phyloP scores from a whole-genome alignment of 495 filamentous ascomycete genomes.

The Physcia stellaris region DNA sequence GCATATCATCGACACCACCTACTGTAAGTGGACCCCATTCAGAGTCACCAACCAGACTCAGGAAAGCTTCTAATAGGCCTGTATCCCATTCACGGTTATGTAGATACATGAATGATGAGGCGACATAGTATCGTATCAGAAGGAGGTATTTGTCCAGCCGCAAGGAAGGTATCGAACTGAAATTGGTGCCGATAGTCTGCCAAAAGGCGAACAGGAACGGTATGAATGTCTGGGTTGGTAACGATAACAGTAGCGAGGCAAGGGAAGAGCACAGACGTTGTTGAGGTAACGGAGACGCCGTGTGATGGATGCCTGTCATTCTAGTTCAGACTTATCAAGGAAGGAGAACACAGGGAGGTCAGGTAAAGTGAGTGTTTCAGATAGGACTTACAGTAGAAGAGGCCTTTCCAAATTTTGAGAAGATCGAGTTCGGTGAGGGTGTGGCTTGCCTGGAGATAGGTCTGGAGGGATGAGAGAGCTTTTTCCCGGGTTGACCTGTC shows the following conservation, averaged over 20 bases:
- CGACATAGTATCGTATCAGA: conserved; percentile 65
- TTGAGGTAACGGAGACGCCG: conserved; percentile 74
- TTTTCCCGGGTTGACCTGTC: conserved; percentile 72
- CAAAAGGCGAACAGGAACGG: conserved; percentile 71
- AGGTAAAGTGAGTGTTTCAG: not conserved
- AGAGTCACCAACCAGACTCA: no score
- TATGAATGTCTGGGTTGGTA: conserved; percentile 48
- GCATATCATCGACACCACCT: conserved; percentile 22
- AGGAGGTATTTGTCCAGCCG: conserved; percentile 89
- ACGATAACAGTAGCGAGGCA: conserved; percentile 57
- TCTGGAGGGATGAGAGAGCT: conserved; percentile 64
- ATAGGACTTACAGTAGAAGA: conserved; percentile 64
- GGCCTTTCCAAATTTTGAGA: conserved; percentile 90
- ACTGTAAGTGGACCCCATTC: no score
- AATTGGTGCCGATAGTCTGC: conserved; percentile 75
- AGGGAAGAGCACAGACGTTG: conserved; percentile 71
- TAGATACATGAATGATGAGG: conserved; percentile 34
- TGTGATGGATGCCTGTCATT: conserved; percentile 67
- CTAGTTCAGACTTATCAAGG: not conserved
- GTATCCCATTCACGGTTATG: conserved; percentile 18
- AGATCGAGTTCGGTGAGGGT: conserved; percentile 61
- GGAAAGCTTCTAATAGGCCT: conserved; percentile 19
- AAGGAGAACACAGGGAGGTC: not conserved
- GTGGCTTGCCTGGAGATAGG: conserved; percentile 57
- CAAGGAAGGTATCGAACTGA: conserved; percentile 67